Conservation (phyloP, 345 rosid species). For the Acer campestre region DNA sequence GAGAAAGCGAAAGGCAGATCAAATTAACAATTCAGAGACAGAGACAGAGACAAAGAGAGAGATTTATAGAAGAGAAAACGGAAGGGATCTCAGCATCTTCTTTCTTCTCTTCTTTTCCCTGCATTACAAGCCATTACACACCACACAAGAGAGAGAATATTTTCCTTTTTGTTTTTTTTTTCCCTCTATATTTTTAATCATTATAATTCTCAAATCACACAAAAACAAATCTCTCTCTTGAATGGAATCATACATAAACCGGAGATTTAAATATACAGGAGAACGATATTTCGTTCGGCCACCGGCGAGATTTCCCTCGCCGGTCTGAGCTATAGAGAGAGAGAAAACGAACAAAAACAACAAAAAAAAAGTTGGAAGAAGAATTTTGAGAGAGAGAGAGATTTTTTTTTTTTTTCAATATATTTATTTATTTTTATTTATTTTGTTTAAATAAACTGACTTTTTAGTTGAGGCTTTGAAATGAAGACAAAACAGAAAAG, state of each 20-base stretch:
- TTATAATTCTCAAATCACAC: constrained; percentile 13
- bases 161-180: constrained; percentile 33
- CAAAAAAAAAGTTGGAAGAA: not conserved
- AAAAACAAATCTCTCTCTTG: constrained; percentile 20
- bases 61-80: constrained; percentile 30
- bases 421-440: not conserved
- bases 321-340: constrained; percentile 26
- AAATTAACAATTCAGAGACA: constrained; percentile 17
- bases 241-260: not conserved
- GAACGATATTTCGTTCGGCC: constrained; percentile 15
- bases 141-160: constrained; percentile 42
- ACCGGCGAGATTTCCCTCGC: constrained; percentile 54
- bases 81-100: constrained; percentile 56
- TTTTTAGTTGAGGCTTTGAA: constrained; percentile 21
- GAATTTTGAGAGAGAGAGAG: not conserved
- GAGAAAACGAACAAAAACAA: not conserved
- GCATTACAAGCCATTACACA: constrained; percentile 50
- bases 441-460: not conserved
- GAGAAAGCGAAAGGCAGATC: constrained; percentile 23
- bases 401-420: not conserved
- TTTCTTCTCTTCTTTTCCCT: constrained; percentile 16
- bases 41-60: constrained; percentile 1
- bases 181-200: constrained; percentile 37
- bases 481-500: constrained; percentile 36
- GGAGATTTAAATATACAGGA: not conserved